phyloP scores from a whole-genome alignment of 768 basidiomycete genomes.

The Lactarius hatsudake region DNA sequence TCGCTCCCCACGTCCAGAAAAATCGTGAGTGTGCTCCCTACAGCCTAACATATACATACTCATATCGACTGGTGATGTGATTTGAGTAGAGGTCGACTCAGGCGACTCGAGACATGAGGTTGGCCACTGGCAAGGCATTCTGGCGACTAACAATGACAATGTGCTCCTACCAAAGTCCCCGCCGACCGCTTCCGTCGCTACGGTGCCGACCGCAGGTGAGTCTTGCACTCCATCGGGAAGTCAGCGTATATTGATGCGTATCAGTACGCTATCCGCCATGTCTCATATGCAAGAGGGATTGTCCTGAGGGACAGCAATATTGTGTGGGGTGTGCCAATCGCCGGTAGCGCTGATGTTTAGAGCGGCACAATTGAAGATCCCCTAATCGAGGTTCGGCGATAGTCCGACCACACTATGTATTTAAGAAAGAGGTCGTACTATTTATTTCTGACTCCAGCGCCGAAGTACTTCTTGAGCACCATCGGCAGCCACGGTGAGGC shows the following conservation, averaged over 20 bases:
- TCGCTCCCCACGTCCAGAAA: background rate
- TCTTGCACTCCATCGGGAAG: background rate
- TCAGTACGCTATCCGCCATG: background rate
- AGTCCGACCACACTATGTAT: background rate
- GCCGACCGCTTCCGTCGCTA: fast-evolving
- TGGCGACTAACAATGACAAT: too few species aligned
- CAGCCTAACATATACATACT: background rate
- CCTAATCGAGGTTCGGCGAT: background rate
- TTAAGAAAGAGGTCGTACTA: background rate
- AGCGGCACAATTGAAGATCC: background rate
- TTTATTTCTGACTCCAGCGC: background rate
- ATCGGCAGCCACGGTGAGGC: background rate
- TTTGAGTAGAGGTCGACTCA: background rate
- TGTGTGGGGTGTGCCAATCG: background rate
- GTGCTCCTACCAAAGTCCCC: background rate
- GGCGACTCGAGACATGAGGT: background rate
- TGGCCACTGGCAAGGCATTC: background rate
- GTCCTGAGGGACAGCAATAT: background rate
- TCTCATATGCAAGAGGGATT: fast-evolving
- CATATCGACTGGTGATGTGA: background rate
- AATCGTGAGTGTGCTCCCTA: background rate
- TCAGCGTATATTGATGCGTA: background rate
- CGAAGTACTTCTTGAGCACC: background rate
- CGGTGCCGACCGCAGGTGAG: background rate
- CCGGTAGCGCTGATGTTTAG: background rate